Evolutionary conservation across 176 grass and related monocot species (phyloP).

Genomic region (Otatea glauca): DNA sequence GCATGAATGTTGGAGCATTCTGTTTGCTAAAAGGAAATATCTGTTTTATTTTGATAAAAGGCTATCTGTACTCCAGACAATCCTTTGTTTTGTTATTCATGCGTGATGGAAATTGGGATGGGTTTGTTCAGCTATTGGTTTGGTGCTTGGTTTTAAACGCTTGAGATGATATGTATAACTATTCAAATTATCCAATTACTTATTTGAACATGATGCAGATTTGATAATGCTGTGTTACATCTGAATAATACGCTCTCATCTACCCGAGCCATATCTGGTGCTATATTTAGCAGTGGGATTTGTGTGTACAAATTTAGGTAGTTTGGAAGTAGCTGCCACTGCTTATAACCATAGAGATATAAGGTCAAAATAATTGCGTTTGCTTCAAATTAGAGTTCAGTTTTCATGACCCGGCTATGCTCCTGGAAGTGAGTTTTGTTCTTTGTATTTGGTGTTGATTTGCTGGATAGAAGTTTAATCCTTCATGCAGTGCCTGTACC

Average conservation of each 20-base stretch:
- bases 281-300: constrained; percentile 14
- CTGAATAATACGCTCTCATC: neutral
- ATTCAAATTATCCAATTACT: neutral
- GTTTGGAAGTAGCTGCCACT: neutral
- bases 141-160: neutral
- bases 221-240: constrained; percentile 11
- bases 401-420: neutral
- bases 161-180: neutral
- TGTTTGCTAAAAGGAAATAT: neutral
- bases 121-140: neutral
- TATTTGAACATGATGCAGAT: neutral
- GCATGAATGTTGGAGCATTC: constrained; percentile 9
- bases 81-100: constrained; percentile 6
- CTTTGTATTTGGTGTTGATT: neutral
- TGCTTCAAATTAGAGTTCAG: neutral
- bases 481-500: neutral
- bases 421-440: constrained; percentile 1
- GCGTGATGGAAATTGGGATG: neutral
- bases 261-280: neutral
- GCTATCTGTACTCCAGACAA: neutral
- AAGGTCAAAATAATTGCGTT: neutral
- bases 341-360: neutral
- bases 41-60: neutral
- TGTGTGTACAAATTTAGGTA: constrained; percentile 4
- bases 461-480: neutral